phyloP scores from a whole-genome alignment of 805 yeast genomes.

The Starmerella gropengiesseri region DNA sequence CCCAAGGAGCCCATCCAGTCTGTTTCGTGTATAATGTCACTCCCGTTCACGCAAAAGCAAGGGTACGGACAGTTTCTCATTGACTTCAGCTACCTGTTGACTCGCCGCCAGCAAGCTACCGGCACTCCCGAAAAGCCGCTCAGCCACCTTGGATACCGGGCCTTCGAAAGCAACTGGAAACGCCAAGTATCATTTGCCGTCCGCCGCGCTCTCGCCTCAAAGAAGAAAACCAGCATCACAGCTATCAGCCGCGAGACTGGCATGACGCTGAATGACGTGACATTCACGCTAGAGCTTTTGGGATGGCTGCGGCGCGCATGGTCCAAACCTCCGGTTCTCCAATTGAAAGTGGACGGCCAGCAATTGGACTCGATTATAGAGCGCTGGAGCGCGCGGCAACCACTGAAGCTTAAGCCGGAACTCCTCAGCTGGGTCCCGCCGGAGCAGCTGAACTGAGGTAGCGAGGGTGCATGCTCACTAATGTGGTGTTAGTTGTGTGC shows the following conservation, averaged over 20 bases:
- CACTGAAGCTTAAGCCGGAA: constrained; percentile 3
- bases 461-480: background rate
- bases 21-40: constrained; percentile 78
- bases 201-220: constrained; percentile 13
- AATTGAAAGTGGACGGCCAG: constrained; percentile 1
- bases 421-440: constrained; percentile 13
- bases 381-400: constrained; percentile 2
- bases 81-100: constrained; percentile 74
- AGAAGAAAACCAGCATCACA: constrained; percentile 36
- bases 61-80: constrained; percentile 86
- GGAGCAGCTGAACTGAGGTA: background rate
- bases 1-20: constrained; percentile 43
- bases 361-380: background rate
- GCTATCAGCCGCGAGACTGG: constrained; percentile 64
- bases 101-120: constrained; percentile 59
- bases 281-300: constrained; percentile 74
- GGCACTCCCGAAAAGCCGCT: constrained; percentile 97
- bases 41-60: constrained; percentile 75
- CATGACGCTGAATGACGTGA: constrained; percentile 75
- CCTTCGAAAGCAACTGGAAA: constrained; percentile 84
- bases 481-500: background rate
- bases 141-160: constrained; percentile 70
- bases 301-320: constrained; percentile 38
- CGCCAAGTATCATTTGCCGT: constrained; percentile 47
- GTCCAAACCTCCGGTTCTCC: background rate